A percentile compares a stretch with the other conserved stretches of the same genome.
Evolutionary conservation across 257 asterid species (phyloP).

Genomic region (Solanum rostratum): DNA sequence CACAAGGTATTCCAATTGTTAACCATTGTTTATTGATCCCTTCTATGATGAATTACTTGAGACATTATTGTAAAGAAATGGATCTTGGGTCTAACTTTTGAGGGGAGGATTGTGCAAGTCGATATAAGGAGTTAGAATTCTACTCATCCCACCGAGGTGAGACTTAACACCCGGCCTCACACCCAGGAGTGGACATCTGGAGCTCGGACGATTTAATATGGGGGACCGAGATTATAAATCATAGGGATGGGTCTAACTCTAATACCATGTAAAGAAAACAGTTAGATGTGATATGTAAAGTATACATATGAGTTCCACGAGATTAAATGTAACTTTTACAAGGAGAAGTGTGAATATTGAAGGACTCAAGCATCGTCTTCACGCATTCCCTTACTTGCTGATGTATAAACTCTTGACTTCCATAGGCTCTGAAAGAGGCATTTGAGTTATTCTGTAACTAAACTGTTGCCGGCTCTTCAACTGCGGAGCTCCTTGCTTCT

Average conservation of each 20-base stretch:
- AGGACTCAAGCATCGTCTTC: not conserved
- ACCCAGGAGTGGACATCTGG: not conserved
- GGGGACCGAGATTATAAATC: not conserved
- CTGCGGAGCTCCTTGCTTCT: slow-evolving; percentile 35
- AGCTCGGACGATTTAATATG: not conserved
- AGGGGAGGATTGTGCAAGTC: not conserved
- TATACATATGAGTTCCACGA: not conserved
- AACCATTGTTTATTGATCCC: not conserved
- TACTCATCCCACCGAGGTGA: not conserved
- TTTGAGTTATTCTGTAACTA: slow-evolving; percentile 46
- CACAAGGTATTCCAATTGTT: slow-evolving; percentile 25
- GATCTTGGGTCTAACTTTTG: not conserved
- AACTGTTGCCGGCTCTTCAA: slow-evolving; percentile 24
- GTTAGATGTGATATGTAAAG: not conserved
- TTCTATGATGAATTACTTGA: not conserved
- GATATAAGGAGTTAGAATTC: not conserved
- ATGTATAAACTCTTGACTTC: not conserved
- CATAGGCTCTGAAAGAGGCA: slow-evolving; percentile 43
- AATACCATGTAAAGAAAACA: not conserved
- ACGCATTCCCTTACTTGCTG: not conserved
- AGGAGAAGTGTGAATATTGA: not conserved
- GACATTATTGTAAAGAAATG: not conserved
- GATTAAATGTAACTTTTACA: not conserved
- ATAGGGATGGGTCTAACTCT: not conserved
- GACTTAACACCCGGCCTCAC: not conserved